Percentiles rank a stretch among this genome's conserved stretches.
These are phyloP conservation scores for Fonsecaea nubica DNA, from an alignment of 2,329 filamentous ascomycete species.

Conservation along the genomic window DNA sequence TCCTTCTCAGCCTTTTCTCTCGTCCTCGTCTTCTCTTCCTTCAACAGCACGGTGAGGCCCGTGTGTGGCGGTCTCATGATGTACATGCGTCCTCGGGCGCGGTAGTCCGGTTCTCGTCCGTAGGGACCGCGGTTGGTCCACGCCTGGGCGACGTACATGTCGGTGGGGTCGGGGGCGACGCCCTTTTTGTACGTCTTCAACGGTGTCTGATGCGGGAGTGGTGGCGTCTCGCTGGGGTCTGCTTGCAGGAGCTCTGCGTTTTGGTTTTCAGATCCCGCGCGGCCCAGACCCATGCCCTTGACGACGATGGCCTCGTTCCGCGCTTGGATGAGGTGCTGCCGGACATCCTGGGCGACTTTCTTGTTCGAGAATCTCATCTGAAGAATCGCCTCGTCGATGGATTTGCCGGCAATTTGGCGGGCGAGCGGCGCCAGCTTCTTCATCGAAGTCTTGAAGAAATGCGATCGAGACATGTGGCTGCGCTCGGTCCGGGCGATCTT, in stretches of 20 bases:
- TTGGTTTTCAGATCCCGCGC: conserved; percentile 5
- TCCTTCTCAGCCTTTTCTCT: conserved; percentile 78
- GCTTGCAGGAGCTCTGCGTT: conserved; percentile 12
- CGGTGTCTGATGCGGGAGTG: conserved; percentile 38
- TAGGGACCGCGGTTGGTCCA: conserved; percentile 84
- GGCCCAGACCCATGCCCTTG: conserved; percentile 78
- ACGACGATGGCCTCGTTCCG: conserved; percentile 79
- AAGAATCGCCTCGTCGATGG: conserved; percentile 87
- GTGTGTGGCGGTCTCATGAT: conserved; percentile 74
- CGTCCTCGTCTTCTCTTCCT: conserved; percentile 90
- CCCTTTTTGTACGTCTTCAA: conserved; percentile 75
- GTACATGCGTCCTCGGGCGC: conserved; percentile 76
- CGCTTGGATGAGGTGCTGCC: conserved; percentile 79
- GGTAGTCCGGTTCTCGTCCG: conserved; percentile 68
- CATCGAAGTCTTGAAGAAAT: conserved; percentile 78
- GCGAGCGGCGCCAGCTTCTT: conserved; percentile 92
- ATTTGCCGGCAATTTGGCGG: conserved; percentile 89
- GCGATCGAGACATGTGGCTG: conserved; percentile 66
- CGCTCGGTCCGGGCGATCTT: conserved; percentile 71
- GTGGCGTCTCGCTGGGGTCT: conserved; percentile 33
- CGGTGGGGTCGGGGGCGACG: conserved; percentile 74
- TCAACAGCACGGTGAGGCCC: conserved; percentile 79
- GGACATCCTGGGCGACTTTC: conserved; percentile 82
- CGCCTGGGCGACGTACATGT: conserved; percentile 87
- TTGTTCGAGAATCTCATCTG: conserved; percentile 98